phyloP scores from a whole-genome alignment of 257 asterid genomes.

The Nicotiana obtusifolia region DNA sequence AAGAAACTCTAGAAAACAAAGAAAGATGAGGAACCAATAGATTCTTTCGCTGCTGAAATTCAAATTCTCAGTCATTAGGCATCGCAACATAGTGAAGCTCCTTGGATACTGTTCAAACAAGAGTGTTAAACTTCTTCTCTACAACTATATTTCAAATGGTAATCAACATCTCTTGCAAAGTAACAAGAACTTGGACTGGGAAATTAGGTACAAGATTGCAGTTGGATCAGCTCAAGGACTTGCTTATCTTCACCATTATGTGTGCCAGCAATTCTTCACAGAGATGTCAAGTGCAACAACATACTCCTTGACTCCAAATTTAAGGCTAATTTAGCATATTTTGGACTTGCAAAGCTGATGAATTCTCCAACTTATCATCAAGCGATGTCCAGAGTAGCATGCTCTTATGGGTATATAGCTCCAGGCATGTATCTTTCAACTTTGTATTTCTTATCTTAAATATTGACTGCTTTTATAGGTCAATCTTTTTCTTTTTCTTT shows the following conservation, averaged over 20 bases:
- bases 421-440: constrained; percentile 57
- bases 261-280: constrained; percentile 69
- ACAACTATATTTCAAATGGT: constrained; percentile 70
- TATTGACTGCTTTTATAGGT: neutral
- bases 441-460: neutral
- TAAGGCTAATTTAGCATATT: constrained; percentile 81
- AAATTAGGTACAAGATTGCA: constrained; percentile 72
- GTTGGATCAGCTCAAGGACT: constrained; percentile 91
- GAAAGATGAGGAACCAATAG: constrained; percentile 50
- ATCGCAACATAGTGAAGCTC: constrained; percentile 77
- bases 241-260: constrained; percentile 90
- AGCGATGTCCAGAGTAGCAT: constrained; percentile 76
- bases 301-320: constrained; percentile 69
- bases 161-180: constrained; percentile 67
- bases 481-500: neutral
- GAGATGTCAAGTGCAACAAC: constrained; percentile 89
- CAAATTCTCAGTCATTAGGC: constrained; percentile 89
- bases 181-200: constrained; percentile 76
- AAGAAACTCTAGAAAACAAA: constrained; percentile 86
- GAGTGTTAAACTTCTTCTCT: constrained; percentile 75
- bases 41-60: constrained; percentile 81
- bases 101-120: constrained; percentile 72
- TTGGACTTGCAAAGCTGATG: constrained; percentile 86
- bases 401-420: constrained; percentile 85
- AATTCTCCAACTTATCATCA: constrained; percentile 68